Conservation (phyloP, 2,329 filamentous ascomycete species). For the Xylariaceae sp. region DNA sequence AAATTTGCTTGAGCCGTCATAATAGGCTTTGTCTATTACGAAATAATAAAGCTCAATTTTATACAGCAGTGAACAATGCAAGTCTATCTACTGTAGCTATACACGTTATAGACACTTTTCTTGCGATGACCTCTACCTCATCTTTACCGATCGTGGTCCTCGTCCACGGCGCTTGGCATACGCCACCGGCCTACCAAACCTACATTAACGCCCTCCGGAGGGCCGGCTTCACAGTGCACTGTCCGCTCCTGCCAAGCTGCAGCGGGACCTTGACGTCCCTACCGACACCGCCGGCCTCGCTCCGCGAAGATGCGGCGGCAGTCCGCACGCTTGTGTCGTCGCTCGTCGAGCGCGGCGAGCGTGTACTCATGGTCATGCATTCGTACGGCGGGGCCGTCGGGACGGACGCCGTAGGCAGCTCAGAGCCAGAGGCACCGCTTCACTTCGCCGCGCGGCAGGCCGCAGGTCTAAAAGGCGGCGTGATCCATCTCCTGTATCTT, state of each 20-base stretch:
- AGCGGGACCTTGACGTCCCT: neutral
- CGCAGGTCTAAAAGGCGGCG: neutral
- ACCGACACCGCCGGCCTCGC: neutral
- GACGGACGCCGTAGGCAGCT: neutral
- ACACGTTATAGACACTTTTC: too few relatives aligned
- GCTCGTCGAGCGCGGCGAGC: neutral
- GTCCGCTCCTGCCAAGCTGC: neutral
- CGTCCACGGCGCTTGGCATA: slow-evolving; percentile 7
- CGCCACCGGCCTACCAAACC: neutral
- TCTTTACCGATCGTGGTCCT: slow-evolving; percentile 1
- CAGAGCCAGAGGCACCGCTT: neutral
- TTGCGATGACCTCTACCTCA: neutral
- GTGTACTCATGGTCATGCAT: slow-evolving; percentile 7
- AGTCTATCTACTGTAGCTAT: too few relatives aligned
- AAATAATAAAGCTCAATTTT: too few relatives aligned
- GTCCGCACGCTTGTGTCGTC: neutral
- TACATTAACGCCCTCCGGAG: neutral
- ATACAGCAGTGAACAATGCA: too few relatives aligned
- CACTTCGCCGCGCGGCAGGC: neutral
- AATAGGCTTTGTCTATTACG: too few relatives aligned
- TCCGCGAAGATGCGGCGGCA: neutral
- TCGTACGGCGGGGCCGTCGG: slow-evolving; percentile 11
- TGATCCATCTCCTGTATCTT: slow-evolving; percentile 10
- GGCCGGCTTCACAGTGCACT: neutral
- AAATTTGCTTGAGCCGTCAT: too few relatives aligned